Evolutionary conservation across 1,284 basidiomycete species (phyloP).

Genomic region (Heterobasidion parviporum): DNA sequence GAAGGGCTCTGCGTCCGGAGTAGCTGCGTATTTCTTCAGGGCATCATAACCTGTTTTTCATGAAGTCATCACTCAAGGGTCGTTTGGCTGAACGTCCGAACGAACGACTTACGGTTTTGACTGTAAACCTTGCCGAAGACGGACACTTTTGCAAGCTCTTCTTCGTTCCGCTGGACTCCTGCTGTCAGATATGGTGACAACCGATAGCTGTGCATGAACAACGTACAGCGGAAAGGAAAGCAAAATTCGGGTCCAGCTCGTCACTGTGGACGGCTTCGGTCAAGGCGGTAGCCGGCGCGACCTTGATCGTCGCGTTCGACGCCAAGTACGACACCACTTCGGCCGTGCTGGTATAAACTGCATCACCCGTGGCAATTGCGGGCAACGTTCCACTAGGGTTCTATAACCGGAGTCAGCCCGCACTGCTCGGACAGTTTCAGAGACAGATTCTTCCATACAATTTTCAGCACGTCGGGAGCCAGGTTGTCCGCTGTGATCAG

Average conservation of each 20-base stretch:
- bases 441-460: constrained; percentile 24
- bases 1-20: constrained; percentile 34
- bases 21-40: constrained; percentile 32
- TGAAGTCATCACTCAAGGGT: not conserved
- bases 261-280: constrained; percentile 43
- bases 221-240: constrained; percentile 37
- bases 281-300: constrained; percentile 27
- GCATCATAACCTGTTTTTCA: constrained; percentile 28
- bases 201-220: not conserved
- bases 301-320: constrained; percentile 32
- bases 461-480: constrained; percentile 43
- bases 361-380: constrained; percentile 34
- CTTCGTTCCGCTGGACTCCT: constrained; percentile 34
- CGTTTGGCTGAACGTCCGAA: not conserved
- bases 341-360: constrained; percentile 37
- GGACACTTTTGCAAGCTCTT: constrained; percentile 38
- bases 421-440: not conserved
- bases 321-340: constrained; percentile 42
- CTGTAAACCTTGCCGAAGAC: constrained; percentile 33
- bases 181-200: not conserved
- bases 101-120: constrained; percentile 31
- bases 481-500: constrained; percentile 56
- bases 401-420: constrained; percentile 17
- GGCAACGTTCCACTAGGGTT: constrained; percentile 51
- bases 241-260: constrained; percentile 52